Evolutionary conservation across 192 early-diverging fungal genomes (phyloP).

Genomic region (Coemansia sp.): DNA sequence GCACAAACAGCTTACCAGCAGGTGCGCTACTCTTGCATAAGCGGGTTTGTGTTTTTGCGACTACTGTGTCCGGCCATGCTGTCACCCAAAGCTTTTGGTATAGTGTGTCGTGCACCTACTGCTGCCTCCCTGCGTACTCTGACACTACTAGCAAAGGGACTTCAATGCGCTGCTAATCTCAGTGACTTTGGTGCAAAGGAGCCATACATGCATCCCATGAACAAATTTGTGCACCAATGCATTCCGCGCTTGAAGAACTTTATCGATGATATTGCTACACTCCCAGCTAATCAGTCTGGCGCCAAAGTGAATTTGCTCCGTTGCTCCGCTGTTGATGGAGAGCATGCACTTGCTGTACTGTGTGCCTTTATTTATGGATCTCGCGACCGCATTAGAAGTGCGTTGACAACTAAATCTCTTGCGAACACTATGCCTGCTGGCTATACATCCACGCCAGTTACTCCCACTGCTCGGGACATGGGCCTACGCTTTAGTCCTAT

Average conservation of each 20-base stretch:
- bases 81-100: slow-evolving; percentile 66
- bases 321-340: slow-evolving; percentile 20
- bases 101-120: slow-evolving; percentile 62
- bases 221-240: slow-evolving; percentile 62
- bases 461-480: neutral
- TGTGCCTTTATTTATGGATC: slow-evolving; percentile 30
- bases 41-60: slow-evolving; percentile 70
- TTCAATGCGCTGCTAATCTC: slow-evolving; percentile 69
- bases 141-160: slow-evolving; percentile 70
- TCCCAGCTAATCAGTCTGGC: neutral
- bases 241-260: slow-evolving; percentile 59
- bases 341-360: slow-evolving; percentile 43
- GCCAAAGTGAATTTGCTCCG: too few relatives aligned
- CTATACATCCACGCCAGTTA: slow-evolving; percentile 4
- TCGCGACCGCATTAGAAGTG: slow-evolving; percentile 12
- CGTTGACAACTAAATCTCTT: neutral
- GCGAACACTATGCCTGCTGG: neutral
- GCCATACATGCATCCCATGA: slow-evolving; percentile 67
- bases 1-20: slow-evolving; percentile 13
- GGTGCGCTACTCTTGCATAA: slow-evolving; percentile 53
- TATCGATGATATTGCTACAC: slow-evolving; percentile 58
- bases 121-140: slow-evolving; percentile 59
- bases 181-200: slow-evolving; percentile 65
- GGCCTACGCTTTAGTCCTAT: neutral
- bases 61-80: slow-evolving; percentile 73